These are phyloP conservation scores for Trifolium dubium DNA, from an alignment of 306 rosid genomes.

Conservation along the genomic window DNA sequence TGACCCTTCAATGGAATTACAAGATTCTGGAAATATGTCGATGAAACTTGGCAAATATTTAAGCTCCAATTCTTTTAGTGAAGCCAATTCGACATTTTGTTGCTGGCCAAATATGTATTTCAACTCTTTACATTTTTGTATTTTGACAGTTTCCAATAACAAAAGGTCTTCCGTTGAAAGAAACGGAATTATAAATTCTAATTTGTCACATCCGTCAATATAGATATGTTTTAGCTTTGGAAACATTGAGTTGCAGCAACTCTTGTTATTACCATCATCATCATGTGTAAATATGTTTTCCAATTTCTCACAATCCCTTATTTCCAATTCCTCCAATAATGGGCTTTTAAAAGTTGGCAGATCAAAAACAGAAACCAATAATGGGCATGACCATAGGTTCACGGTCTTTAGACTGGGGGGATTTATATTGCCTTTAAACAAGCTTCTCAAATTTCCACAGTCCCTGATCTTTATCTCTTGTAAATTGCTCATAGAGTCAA, in stretches of 20 bases:
- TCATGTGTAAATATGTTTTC: neutral
- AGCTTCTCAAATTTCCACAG: neutral
- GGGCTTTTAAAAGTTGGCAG: neutral
- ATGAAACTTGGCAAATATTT: neutral
- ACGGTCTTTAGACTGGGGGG: neutral
- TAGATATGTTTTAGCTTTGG: neutral
- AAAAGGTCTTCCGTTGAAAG: neutral
- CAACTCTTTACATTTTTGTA: neutral
- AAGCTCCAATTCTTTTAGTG: accelerated
- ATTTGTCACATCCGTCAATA: accelerated
- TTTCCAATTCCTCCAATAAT: neutral
- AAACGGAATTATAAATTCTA: neutral
- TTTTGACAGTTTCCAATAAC: neutral
- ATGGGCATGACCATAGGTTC: accelerated
- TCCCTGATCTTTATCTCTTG: accelerated
- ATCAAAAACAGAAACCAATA: neutral
- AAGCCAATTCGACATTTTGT: neutral
- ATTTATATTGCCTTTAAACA: neutral
- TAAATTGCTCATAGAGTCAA: neutral
- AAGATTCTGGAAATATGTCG: neutral
- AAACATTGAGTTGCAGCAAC: neutral
- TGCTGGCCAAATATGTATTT: conserved; percentile 24
- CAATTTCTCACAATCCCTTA: accelerated
- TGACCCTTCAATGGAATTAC: too few species aligned
- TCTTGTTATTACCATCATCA: neutral